Evolutionary conservation across 129 eudicot genomes (phyloP).

Genomic region (Artemisia argyi): DNA sequence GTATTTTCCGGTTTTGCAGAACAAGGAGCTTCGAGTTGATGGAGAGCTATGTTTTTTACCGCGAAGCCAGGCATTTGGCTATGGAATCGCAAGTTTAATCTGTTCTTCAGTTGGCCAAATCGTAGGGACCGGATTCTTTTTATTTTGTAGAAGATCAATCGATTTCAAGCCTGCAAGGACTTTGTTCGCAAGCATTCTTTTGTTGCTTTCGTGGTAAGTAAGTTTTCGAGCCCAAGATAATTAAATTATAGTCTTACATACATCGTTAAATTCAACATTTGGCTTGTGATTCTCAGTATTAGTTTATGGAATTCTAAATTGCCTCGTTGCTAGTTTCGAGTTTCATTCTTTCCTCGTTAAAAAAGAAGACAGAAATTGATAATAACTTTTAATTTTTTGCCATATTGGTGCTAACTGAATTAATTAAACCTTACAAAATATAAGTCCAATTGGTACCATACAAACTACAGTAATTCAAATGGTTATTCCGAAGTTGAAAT

Average conservation of each 20-base stretch:
- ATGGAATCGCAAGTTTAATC: constrained; percentile 61
- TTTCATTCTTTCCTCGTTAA: too few species aligned
- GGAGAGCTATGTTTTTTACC: constrained; percentile 67
- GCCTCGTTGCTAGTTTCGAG: too few species aligned
- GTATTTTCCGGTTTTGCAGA: constrained; percentile 36
- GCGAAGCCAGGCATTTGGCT: constrained; percentile 53
- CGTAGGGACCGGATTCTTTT: constrained; percentile 40
- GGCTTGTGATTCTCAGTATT: background rate
- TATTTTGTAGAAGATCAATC: constrained; percentile 32
- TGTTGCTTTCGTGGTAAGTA: constrained; percentile 62
- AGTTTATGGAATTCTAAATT: background rate
- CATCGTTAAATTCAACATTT: constrained; percentile 6
- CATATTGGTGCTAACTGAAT: too few species aligned
- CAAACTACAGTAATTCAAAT: too few species aligned
- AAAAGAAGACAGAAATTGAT: too few species aligned
- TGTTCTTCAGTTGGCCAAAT: constrained; percentile 50
- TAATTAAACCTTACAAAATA: too few species aligned
- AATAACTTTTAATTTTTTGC: too few species aligned
- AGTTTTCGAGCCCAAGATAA: background rate
- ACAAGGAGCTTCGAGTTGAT: constrained; percentile 58
- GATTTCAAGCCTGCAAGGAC: constrained; percentile 36
- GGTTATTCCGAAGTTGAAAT: too few species aligned
- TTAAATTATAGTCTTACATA: background rate
- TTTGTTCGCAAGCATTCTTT: constrained; percentile 38
- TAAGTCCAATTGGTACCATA: too few species aligned